Percentiles rank a stretch among this genome's conserved stretches.
These are phyloP conservation scores for Globisporangium nunn DNA, from an alignment of 352 stramenopile species.

Conservation along the genomic window DNA sequence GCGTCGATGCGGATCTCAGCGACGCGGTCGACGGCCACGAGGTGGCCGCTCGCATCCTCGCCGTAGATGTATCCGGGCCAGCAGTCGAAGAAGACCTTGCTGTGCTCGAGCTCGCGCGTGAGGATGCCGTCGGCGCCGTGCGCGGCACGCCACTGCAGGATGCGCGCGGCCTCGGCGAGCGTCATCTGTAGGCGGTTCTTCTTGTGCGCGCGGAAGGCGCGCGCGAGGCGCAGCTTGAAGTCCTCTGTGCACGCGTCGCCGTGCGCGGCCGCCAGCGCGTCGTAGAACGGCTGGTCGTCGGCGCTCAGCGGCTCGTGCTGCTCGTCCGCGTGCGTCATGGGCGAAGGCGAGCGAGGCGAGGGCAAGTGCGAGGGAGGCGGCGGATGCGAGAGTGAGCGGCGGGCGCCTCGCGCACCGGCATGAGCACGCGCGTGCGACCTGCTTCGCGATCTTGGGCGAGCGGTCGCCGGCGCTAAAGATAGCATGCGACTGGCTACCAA, in stretches of 20 bases:
- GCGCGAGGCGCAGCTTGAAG: conserved; percentile 48
- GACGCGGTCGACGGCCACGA: conserved; percentile 63
- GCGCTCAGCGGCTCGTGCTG: conserved; percentile 36
- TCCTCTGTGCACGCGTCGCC: conserved; percentile 54
- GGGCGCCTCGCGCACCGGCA: neutral
- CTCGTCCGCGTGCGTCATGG: conserved; percentile 28
- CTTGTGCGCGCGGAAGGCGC: conserved; percentile 55
- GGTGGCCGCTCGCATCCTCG: conserved; percentile 63
- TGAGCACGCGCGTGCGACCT: neutral
- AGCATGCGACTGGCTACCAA: no score
- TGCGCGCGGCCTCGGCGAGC: conserved; percentile 49
- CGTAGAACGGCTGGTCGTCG: conserved; percentile 52
- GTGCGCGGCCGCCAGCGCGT: conserved; percentile 43
- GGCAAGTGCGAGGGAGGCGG: neutral
- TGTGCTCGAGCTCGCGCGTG: conserved; percentile 37
- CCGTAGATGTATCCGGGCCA: conserved; percentile 61
- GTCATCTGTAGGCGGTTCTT: conserved; percentile 66
- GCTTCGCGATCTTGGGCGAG: neutral
- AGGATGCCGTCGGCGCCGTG: conserved; percentile 46
- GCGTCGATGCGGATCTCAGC: conserved; percentile 56
- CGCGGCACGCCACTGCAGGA: conserved; percentile 46
- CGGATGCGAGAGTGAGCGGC: neutral
- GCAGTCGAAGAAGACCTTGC: conserved; percentile 58
- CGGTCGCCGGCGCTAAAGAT: no score
- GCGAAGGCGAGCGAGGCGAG: neutral